Conservation (phyloP, 768 basidiomycete genomes). For the Solioccasus polychromus region DNA sequence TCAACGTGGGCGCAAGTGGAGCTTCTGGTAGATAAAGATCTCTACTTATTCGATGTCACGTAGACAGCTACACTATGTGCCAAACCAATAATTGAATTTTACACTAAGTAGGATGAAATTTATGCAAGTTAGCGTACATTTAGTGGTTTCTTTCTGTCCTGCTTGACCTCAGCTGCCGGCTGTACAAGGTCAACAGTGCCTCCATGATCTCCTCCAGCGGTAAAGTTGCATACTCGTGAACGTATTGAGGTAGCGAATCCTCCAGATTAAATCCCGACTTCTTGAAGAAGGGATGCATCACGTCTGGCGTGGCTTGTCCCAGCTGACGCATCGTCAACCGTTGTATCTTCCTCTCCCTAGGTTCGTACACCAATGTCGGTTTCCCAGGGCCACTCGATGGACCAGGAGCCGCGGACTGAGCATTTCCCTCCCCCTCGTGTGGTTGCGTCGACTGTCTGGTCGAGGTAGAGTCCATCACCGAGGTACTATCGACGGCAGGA, state of each 20-base stretch:
- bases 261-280: slow-evolving; percentile 81
- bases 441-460: slow-evolving; percentile 15
- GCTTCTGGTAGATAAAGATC: slow-evolving; percentile 29
- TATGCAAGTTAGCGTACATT: neutral
- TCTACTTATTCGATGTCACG: slow-evolving; percentile 11
- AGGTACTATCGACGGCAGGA: slow-evolving; percentile 10
- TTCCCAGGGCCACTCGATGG: slow-evolving; percentile 10
- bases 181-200: slow-evolving; percentile 71
- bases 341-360: slow-evolving; percentile 64
- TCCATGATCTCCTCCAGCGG: slow-evolving; percentile 86
- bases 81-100: neutral
- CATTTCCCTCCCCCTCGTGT: slow-evolving; percentile 13
- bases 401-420: neutral
- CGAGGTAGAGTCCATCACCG: slow-evolving; percentile 1
- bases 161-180: slow-evolving; percentile 56
- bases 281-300: slow-evolving; percentile 85
- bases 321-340: slow-evolving; percentile 82
- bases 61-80: neutral
- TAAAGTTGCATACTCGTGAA: slow-evolving; percentile 81
- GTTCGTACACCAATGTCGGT: slow-evolving; percentile 46
- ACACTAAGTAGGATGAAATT: neutral
- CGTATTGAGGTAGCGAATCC: slow-evolving; percentile 82
- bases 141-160: slow-evolving; percentile 15
- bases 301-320: slow-evolving; percentile 85
- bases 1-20: slow-evolving; percentile 52